Conservation (phyloP, 352 stramenopile species). For the Globisporangium perplexum region DNA sequence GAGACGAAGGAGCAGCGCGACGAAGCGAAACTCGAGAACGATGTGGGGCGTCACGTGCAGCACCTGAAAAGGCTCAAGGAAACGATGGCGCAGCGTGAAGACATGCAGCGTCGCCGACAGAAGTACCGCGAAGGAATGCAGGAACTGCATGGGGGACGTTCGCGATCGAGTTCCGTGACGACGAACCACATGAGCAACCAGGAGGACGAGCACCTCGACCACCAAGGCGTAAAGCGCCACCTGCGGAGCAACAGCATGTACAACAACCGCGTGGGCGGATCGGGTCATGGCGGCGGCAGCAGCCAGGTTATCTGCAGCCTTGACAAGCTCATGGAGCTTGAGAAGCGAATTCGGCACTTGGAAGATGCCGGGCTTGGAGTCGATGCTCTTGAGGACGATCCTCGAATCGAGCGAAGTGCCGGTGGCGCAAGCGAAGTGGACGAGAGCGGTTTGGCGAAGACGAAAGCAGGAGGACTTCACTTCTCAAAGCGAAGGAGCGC, state of each 20-base stretch:
- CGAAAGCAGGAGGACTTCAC: constrained; percentile 24
- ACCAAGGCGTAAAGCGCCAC: constrained; percentile 8
- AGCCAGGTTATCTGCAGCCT: constrained; percentile 68
- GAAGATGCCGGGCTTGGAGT: constrained; percentile 59
- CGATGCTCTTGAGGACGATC: constrained; percentile 32
- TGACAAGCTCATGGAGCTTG: constrained; percentile 87
- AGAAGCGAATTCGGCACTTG: constrained; percentile 82
- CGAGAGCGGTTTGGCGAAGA: constrained; percentile 15
- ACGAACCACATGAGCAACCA: constrained; percentile 35
- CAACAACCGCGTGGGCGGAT: constrained; percentile 16
- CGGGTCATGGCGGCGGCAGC: constrained; percentile 12
- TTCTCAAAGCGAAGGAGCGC: constrained; percentile 47
- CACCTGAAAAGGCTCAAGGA: constrained; percentile 80
- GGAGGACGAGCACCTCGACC: constrained; percentile 27
- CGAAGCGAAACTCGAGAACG: constrained; percentile 65
- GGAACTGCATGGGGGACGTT: constrained; percentile 30
- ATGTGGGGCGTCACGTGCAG: constrained; percentile 87
- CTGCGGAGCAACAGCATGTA: constrained; percentile 28
- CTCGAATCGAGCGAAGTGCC: constrained; percentile 8
- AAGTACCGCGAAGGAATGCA: constrained; percentile 57
- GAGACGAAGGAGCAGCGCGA: constrained; percentile 63
- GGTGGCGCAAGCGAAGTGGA: constrained; percentile 18
- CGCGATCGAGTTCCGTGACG: constrained; percentile 19
- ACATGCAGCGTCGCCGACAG: constrained; percentile 50
- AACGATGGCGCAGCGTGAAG: constrained; percentile 52